Conservation (phyloP, 2,329 filamentous ascomycete genomes). For the Orbilia javanica region DNA sequence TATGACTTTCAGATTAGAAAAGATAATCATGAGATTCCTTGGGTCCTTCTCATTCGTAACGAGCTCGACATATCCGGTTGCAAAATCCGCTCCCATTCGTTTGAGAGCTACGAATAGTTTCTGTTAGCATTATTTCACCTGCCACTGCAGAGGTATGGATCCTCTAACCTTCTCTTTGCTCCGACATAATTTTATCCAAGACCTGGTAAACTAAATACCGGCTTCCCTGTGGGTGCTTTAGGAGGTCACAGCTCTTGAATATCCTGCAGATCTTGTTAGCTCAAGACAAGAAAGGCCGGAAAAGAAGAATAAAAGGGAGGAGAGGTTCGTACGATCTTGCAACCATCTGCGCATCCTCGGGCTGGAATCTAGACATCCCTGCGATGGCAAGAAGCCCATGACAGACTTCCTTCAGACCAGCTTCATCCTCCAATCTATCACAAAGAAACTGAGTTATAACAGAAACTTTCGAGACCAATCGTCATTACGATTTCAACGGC, state of each 20-base stretch:
- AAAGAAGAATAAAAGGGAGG: neutral
- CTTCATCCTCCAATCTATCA: slow-evolving; percentile 73
- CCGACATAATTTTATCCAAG: slow-evolving; percentile 73
- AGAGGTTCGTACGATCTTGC: slow-evolving; percentile 59
- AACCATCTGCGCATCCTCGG: slow-evolving; percentile 69
- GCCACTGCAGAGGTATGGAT: neutral
- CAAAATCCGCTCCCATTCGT: slow-evolving; percentile 72
- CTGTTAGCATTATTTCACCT: slow-evolving; percentile 28
- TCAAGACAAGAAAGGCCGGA: no score
- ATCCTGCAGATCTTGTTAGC: slow-evolving; percentile 64
- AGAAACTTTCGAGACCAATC: slow-evolving; percentile 67
- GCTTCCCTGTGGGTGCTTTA: slow-evolving; percentile 74
- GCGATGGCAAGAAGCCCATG: slow-evolving; percentile 73
- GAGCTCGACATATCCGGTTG: slow-evolving; percentile 74
- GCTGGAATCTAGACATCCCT: slow-evolving; percentile 72
- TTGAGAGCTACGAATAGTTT: slow-evolving; percentile 66
- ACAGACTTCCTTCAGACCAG: slow-evolving; percentile 69
- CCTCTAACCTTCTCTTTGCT: slow-evolving; percentile 71
- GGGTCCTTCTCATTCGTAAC: slow-evolving; percentile 78
- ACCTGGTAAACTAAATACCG: slow-evolving; percentile 75
- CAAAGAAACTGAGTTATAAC: slow-evolving; percentile 76
- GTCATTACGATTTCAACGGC: slow-evolving; percentile 27
- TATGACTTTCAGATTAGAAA: slow-evolving; percentile 75
- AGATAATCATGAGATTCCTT: slow-evolving; percentile 77
- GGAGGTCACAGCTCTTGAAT: slow-evolving; percentile 71